Evolutionary conservation across 2,329 filamentous ascomycete species (phyloP), one percentile per base, ranked within the genome.

Genomic region (Penicillium psychrosexuale): DNA sequence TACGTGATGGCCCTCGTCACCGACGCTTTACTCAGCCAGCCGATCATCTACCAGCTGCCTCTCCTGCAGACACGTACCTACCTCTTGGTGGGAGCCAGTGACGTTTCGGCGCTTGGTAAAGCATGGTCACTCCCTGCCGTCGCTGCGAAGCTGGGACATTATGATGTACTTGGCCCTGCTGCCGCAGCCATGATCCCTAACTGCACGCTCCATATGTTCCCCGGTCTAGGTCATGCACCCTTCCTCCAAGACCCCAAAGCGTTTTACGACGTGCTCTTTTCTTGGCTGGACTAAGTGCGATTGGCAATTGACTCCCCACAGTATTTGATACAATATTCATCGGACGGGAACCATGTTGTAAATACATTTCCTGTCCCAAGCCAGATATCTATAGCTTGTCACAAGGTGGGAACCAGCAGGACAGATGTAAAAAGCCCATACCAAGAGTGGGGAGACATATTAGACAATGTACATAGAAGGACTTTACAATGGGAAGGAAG

Each of bases 1-100:
- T 59, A 59, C 31, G 54, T 59, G 43, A 59, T 57, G 54, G 38
- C 49, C 11, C 57, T 59, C 40, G 57, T 59, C 17, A 57, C 57
- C 27, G 54, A 59, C 17, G 54, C 54, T 3, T 47, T 59, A 24
- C 54, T 59, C 13, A 51, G 50, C 11, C 57, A 59, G 39, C 54
- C 57, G 44, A 22, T 57, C 5, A 38, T 51, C 42, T 54, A 59
- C 54, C 57, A 59, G 12, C 51, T 59, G 22, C 57, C 57, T 31
- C 38, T 48, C n/a, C 43, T 57, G 19, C 24, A 59, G 39, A 57
- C 54, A 13, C 50, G 54, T 6, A 59, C 57, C 31, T 59, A 54
- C 33, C 57, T 59, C n/a, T 47, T 59, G 47, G 57, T 59, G 1
- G 57, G 57, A 36, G 47, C 54, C 24, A 54, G 40, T 34, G 54